Percentiles rank a stretch among this genome's conserved stretches.
Evolutionary conservation across 306 rosid genomes (phyloP).

Genomic region (Medicago lupulina): DNA sequence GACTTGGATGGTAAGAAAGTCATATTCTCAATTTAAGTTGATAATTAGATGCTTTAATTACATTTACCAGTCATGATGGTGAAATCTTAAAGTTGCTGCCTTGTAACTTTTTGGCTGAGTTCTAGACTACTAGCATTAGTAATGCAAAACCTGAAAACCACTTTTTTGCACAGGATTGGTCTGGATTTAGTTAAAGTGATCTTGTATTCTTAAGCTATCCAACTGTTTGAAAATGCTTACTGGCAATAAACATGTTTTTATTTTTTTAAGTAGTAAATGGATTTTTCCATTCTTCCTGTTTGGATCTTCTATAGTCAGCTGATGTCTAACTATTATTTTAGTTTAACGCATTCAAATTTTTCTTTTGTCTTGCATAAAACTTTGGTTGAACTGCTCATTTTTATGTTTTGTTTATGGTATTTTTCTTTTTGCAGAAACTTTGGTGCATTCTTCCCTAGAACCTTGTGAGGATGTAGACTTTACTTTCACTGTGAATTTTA

Average conservation of each 20-base stretch:
- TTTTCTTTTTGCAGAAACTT: slow-evolving; percentile 74
- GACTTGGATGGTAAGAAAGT: slow-evolving; percentile 91
- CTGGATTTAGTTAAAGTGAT: slow-evolving; percentile 10
- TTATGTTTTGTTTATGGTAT: slow-evolving; percentile 37
- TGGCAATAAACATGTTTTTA: slow-evolving; percentile 5
- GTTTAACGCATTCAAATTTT: not conserved
- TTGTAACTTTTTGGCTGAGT: not conserved
- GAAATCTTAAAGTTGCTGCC: slow-evolving; percentile 22
- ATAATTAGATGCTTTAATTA: slow-evolving; percentile 17
- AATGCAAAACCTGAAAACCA: not conserved
- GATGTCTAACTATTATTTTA: slow-evolving; percentile 13
- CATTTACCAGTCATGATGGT: slow-evolving; percentile 10
- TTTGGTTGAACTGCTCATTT: slow-evolving; percentile 29
- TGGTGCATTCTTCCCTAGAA: slow-evolving; percentile 95
- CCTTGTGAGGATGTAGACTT: slow-evolving; percentile 93
- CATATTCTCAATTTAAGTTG: slow-evolving; percentile 17
- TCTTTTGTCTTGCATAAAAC: not conserved
- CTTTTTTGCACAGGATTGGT: not conserved
- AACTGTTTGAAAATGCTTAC: slow-evolving; percentile 34
- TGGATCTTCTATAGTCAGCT: slow-evolving; percentile 2
- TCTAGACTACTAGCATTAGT: not conserved
- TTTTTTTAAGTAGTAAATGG: not conserved
- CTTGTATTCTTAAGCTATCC: not conserved
- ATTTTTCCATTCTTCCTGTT: slow-evolving; percentile 24
- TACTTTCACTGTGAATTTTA: slow-evolving; percentile 91